Base-by-base conservation (phyloP, 2,329 filamentous ascomycete species). In the Apiospora arundinis region DNA sequence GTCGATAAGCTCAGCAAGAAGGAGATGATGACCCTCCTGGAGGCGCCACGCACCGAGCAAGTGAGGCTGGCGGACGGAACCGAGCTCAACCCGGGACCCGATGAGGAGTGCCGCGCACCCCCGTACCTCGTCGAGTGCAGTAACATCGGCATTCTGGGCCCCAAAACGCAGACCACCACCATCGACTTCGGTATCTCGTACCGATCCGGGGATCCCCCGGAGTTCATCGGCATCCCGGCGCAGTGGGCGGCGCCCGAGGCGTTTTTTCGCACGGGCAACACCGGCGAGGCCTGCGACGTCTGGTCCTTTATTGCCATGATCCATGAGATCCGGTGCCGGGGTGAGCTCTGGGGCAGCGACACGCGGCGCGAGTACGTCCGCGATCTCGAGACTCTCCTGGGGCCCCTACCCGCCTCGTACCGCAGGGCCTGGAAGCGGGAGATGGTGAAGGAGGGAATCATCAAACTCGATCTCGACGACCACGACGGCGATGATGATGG, bases 1-100 rank as follows among this genome's bases (percentile, higher is more conserved):
- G 68, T 67, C 49, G 69, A 52, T 5, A 45, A 60, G n/a, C 32
- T 70, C 42, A 69, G 49, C 52, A 66, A 40, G 66, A 52, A 70
- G 23, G 66, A 70, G 4, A 69, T 72, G 52, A 28, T 66, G 12
- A 28, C 14, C 12, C 23, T 65, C 11, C 65, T 70, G 6, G 71
- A 46, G 21, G 23, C 6, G 45, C 67, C 46, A 11, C 25, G 25
- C 14, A n/a, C 28, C 14, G 28, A 56, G 18, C 14, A 42, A 2
- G 67, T 69, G 25, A 28, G 2, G 16, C n/a, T 42, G 28, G 45
- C 44, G 9, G 46, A 56, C 45, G 67, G 48, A 4, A 21, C 32
- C 32, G 56, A 40, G 8, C 46, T 32, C 42, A 45, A 45, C 42
- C 42, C 42, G 42, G 42, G 12, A n/a, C 67, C 28, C 18, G 23